A percentile compares a stretch with the other conserved stretches of the same genome.
Conservation (phyloP, 169 alveolate species). For the Babesia ovata region DNA sequence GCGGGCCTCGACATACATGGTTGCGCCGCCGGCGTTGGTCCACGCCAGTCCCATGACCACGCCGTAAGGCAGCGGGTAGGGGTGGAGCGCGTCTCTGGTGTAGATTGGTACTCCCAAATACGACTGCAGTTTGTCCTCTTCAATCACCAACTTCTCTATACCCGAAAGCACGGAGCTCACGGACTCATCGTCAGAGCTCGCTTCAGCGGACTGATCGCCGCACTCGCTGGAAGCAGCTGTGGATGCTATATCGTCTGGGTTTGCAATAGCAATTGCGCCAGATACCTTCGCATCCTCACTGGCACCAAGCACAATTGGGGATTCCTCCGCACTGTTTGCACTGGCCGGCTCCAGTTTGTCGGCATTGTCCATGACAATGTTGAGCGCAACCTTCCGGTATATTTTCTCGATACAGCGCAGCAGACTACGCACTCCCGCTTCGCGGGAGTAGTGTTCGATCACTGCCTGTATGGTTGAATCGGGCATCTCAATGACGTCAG, state of each 20-base stretch:
- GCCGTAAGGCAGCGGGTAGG: slow-evolving; percentile 80
- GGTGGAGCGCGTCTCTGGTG: slow-evolving; percentile 61
- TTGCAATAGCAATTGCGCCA: not conserved
- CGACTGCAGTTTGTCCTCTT: slow-evolving; percentile 33
- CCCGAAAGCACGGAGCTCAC: slow-evolving; percentile 6
- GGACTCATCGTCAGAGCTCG: not conserved
- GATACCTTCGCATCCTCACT: not conserved
- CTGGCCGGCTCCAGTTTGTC: slow-evolving; percentile 1
- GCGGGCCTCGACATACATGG: slow-evolving; percentile 88
- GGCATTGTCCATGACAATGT: slow-evolving; percentile 77
- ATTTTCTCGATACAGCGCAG: slow-evolving; percentile 84
- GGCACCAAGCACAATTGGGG: not conserved
- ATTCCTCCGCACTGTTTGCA: slow-evolving; percentile 2
- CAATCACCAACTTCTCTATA: slow-evolving; percentile 18
- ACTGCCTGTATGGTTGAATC: slow-evolving; percentile 71
- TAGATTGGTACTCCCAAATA: slow-evolving; percentile 67
- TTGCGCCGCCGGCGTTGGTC: slow-evolving; percentile 92
- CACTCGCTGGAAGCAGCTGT: not conserved
- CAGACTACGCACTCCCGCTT: slow-evolving; percentile 91
- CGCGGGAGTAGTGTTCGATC: slow-evolving; percentile 90
- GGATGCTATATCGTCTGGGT: not conserved
- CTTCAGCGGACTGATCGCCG: not conserved
- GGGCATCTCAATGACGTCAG: slow-evolving; percentile 50
- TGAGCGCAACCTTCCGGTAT: slow-evolving; percentile 85
- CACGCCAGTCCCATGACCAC: slow-evolving; percentile 94